Percentiles rank a stretch among this genome's conserved stretches.
Conservation (phyloP, 345 rosid species). For the Linum tenue region DNA sequence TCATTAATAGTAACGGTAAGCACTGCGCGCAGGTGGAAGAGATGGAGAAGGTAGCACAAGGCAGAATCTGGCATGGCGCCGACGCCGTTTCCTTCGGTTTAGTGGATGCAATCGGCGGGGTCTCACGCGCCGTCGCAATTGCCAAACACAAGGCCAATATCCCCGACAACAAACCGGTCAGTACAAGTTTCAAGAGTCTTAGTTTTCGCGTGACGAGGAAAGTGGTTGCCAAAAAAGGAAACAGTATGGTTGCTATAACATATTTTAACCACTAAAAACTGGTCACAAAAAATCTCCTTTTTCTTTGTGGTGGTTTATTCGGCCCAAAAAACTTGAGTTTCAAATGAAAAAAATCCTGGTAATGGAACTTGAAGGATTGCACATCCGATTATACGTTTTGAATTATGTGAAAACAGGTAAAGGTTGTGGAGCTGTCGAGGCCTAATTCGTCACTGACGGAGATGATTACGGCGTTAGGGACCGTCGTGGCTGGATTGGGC, state of each 20-base stretch:
- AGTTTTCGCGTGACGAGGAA: too few species aligned
- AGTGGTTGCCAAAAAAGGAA: too few species aligned
- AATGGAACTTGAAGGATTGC: too few species aligned
- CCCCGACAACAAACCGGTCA: conserved; percentile 52
- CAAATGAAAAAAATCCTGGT: too few species aligned
- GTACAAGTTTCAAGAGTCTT: background rate
- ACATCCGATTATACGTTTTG: too few species aligned
- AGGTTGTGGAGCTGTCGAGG: background rate
- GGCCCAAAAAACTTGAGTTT: too few species aligned
- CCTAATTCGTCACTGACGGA: background rate
- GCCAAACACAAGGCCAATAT: conserved; percentile 75
- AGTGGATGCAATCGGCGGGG: conserved; percentile 80
- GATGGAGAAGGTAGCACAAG: conserved; percentile 97
- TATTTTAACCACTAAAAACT: too few species aligned
- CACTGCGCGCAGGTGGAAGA: conserved; percentile 54
- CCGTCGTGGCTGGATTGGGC: background rate
- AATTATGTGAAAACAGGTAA: background rate
- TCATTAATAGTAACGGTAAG: background rate
- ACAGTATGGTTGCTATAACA: too few species aligned
- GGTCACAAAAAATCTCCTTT: too few species aligned
- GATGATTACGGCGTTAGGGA: background rate
- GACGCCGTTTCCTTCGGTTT: conserved; percentile 78
- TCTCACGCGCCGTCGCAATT: conserved; percentile 77
- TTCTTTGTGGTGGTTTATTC: too few species aligned
- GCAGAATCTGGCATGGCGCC: conserved; percentile 93